Evolutionary conservation across 2,329 filamentous ascomycete genomes (phyloP).

Genomic region (Fusarium nisikadoi): DNA sequence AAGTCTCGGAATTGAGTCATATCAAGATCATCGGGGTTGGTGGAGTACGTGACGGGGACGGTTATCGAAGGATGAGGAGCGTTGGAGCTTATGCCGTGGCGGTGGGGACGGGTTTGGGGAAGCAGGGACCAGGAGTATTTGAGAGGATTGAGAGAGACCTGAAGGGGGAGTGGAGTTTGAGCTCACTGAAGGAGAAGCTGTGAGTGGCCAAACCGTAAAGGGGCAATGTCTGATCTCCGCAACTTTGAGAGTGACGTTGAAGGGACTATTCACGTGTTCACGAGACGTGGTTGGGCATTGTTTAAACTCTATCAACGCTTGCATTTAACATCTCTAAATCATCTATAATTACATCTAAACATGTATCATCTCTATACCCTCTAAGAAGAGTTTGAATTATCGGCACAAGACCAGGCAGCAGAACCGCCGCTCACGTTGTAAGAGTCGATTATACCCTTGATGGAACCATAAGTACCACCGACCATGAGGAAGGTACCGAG

Average conservation of each 20-base stretch:
- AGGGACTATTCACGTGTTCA: not conserved
- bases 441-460: constrained; percentile 49
- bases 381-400: constrained; percentile 52
- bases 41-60: constrained; percentile 72
- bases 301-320: constrained; percentile 24
- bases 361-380: not conserved
- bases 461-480: constrained; percentile 57
- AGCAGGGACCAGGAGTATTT: constrained; percentile 71
- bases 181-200: not conserved
- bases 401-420: constrained; percentile 55
- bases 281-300: fast-evolving
- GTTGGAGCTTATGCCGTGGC: constrained; percentile 75
- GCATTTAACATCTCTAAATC: constrained; percentile 19
- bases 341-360: not conserved
- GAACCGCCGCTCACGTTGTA: constrained; percentile 52
- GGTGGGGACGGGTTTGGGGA: constrained; percentile 75
- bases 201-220: not conserved
- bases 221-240: no score
- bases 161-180: constrained; percentile 26
- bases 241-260: not conserved
- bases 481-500: constrained; percentile 54
- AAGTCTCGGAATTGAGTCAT: constrained; percentile 57
- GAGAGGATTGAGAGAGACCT: constrained; percentile 59
- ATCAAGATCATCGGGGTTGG: constrained; percentile 77
- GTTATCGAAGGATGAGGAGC: constrained; percentile 71